Base-by-base conservation (phyloP, 305 asterid species). In the Solanum hybrid region DNA sequence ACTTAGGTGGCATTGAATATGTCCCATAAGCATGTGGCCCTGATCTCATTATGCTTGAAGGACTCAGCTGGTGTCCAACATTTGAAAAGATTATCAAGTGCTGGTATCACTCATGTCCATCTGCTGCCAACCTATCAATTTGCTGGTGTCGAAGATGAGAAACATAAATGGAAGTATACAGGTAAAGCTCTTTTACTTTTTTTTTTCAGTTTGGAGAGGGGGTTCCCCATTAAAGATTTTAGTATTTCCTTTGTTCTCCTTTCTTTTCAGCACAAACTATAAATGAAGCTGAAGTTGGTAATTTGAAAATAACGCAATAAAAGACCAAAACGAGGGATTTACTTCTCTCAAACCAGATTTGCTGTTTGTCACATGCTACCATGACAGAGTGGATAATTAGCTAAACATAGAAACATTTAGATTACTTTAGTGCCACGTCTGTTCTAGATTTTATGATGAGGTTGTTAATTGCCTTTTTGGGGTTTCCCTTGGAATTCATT, bases 121-220 rank as follows among this genome's bases (percentile, higher is more conserved):
- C 94, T 97, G 89, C 94, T 96, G 89, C 99, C 99, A 57, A 95
- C 98, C 90, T 97, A 91, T 92, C 99, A 97, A 39, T 97, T 96
- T 94, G 98, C 95, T 89, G 98, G 95, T 61, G 99, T 96, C 89
- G 96, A 96, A 86, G 99, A 97, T 89, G 94, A 95, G 91, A 96
- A 91, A 92, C 91, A 88, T 87, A 96, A 96, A 88, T 97, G 99
- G 99, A 94, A 94, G 94, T 88, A 90, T 91, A 91, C 92, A 90
- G 99, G 99, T 96, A 91, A 76, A 77, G 67, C 61, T 35, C 76
- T 78, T 89, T 5, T 9, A 78, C 36, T 28, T 28, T 28, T 61
- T 3, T 61, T 34, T 78, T 57, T 35, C 37, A 82, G 76, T 71
- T 20, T 75, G 74, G 86, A 35, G 5, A 40, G 14, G 67, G 78